Conservation (phyloP, 208 protist species). For the Trypanosoma platydactyli region DNA sequence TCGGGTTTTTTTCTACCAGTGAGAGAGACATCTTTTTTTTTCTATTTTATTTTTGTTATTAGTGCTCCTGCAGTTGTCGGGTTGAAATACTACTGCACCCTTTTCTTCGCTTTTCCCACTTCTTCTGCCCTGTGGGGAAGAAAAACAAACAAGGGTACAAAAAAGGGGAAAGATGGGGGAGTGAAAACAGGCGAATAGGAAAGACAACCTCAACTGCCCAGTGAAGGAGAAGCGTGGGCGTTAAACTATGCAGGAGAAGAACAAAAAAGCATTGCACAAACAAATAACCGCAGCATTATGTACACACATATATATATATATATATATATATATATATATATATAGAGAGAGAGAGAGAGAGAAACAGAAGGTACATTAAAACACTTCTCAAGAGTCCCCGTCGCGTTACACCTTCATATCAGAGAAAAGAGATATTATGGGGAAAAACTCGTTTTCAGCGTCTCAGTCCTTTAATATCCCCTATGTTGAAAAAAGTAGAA, state of each 20-base stretch:
- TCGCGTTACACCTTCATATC: too few relatives aligned
- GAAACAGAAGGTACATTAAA: constrained; percentile 4
- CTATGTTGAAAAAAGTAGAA: too few relatives aligned
- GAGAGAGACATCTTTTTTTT: constrained; percentile 40
- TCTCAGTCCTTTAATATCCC: too few relatives aligned
- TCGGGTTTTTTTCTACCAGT: constrained; percentile 20
- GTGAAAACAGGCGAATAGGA: constrained; percentile 8
- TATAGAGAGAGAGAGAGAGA: neutral
- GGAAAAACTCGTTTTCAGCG: too few relatives aligned
- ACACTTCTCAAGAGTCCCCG: neutral
- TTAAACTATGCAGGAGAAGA: neutral
- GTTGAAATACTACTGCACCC: too few relatives aligned
- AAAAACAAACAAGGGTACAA: constrained; percentile 12
- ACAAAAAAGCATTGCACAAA: neutral
- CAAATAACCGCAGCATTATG: constrained; percentile 4
- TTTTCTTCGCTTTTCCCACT: neutral
- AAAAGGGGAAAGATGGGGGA: constrained; percentile 12
- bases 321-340: constrained; percentile 1
- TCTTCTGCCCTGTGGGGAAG: neutral
- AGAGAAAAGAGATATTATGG: too few relatives aligned
- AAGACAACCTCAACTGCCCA: too few relatives aligned
- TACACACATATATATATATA: neutral
- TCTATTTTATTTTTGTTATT: neutral
- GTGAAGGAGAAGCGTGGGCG: neutral
- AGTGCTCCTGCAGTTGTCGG: too few relatives aligned